These are phyloP conservation scores for Inga laurina DNA, from an alignment of 306 rosid genomes.

Conservation along the genomic window DNA sequence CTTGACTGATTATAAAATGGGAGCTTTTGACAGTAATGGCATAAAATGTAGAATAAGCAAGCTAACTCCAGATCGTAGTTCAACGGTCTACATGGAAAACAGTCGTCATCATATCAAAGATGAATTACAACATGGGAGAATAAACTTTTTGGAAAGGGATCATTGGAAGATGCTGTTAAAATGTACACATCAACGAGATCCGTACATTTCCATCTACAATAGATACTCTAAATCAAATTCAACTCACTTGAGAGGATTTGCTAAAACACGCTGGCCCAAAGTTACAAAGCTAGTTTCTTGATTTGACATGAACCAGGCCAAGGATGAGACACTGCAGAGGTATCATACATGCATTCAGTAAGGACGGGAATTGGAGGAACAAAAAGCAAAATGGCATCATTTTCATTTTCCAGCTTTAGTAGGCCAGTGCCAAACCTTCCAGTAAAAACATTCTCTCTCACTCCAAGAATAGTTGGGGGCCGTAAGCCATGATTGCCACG, in stretches of 20 bases:
- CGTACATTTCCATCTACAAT: not conserved
- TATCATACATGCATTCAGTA: conserved; percentile 28
- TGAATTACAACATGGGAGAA: conserved; percentile 3
- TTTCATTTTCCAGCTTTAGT: conserved; percentile 5
- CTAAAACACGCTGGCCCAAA: conserved; percentile 91
- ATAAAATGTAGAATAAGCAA: not conserved
- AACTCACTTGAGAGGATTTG: conserved; percentile 93
- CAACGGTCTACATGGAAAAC: not conserved
- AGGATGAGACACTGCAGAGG: conserved; percentile 90
- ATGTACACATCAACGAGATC: not conserved
- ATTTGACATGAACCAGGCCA: conserved; percentile 99
- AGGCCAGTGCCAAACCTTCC: conserved; percentile 74
- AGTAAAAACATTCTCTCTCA: conserved; percentile 94
- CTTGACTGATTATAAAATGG: conserved; percentile 1
- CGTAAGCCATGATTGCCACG: conserved; percentile 73
- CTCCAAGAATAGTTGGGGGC: conserved; percentile 91
- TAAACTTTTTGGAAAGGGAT: not conserved
- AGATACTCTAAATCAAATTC: conserved; percentile 4
- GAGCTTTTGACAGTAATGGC: not conserved
- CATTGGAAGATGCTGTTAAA: conserved; percentile 6
- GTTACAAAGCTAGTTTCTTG: conserved; percentile 99
- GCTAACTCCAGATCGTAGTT: not conserved
- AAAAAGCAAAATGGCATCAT: conserved; percentile 17
- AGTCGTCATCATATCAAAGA: not conserved
- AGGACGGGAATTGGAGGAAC: conserved; percentile 27